Evolutionary conservation across 495 filamentous ascomycete genomes (phyloP).

Genomic region (Hypomontagnella submonticulosa): DNA sequence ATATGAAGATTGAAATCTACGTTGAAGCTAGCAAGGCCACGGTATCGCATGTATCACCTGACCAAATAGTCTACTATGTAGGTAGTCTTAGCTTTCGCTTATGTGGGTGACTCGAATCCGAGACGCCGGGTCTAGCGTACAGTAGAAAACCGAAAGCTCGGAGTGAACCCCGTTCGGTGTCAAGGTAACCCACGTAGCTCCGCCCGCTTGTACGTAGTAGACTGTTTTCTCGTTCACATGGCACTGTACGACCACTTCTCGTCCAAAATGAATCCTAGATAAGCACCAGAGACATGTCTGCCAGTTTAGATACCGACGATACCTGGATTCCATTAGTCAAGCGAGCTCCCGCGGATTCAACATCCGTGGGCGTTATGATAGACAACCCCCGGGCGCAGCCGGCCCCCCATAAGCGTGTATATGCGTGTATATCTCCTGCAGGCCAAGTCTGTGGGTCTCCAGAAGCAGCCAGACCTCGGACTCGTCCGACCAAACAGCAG

Average conservation of each 20-base stretch:
- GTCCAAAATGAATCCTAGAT: constrained; percentile 7
- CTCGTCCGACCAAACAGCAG: constrained; percentile 42
- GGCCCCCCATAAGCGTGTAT: constrained; percentile 17
- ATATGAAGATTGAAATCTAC: no score
- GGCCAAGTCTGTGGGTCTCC: constrained; percentile 36
- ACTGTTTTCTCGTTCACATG: constrained; percentile 4
- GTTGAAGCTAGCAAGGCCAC: no score
- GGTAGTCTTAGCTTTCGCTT: neutral
- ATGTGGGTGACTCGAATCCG: neutral
- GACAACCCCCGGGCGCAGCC: constrained; percentile 11
- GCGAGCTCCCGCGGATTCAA: constrained; percentile 9
- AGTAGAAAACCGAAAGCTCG: constrained; percentile 21
- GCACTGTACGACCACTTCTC: neutral
- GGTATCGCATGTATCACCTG: neutral
- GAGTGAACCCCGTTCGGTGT: constrained; percentile 11
- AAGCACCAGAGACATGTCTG: constrained; percentile 21
- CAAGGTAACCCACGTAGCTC: constrained; percentile 20
- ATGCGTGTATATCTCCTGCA: constrained; percentile 31
- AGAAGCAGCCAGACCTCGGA: constrained; percentile 33
- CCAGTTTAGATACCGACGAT: constrained; percentile 39
- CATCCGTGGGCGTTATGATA: constrained; percentile 23
- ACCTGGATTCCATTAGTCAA: constrained; percentile 40
- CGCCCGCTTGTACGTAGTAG: no score
- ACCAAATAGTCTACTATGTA: neutral
- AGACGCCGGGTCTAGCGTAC: constrained; percentile 3